Evolutionary conservation across 2,329 filamentous ascomycete genomes (phyloP).

Genomic region (Penicillium sp.): DNA sequence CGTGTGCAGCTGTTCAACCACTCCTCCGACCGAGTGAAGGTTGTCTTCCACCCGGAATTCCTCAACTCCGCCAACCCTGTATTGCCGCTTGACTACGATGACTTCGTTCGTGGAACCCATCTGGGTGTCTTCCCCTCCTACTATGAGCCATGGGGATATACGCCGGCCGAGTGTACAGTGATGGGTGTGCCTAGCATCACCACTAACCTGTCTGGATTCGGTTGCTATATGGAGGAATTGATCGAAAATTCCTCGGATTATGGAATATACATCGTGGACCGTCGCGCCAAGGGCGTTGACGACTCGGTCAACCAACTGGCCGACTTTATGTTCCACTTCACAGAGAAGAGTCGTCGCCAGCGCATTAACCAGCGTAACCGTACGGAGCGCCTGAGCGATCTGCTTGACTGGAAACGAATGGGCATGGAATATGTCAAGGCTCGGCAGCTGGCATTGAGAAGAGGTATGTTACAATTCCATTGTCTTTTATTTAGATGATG

Average conservation of each 20-base stretch:
- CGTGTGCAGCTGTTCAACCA: conserved; percentile 97
- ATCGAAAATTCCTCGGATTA: conserved; percentile 98
- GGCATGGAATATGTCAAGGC: conserved; percentile 99
- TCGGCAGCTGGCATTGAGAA: conserved; percentile 81
- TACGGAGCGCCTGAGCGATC: conserved; percentile 88
- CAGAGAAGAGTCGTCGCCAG: conserved; percentile 87
- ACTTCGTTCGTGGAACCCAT: conserved; percentile 96
- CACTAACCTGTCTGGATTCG: conserved; percentile 95
- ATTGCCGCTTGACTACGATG: conserved; percentile 92
- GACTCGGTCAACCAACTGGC: conserved; percentile 96
- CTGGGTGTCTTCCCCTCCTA: conserved; percentile 95
- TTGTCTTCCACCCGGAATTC: conserved; percentile 98
- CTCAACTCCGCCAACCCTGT: conserved; percentile 94
- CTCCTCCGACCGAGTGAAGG: conserved; percentile 89
- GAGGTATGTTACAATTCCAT: conserved; percentile 44
- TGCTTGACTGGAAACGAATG: conserved; percentile 99
- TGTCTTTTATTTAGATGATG: neutral
- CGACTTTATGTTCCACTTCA: conserved; percentile 90
- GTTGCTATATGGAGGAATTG: conserved; percentile 98
- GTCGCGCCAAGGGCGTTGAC: conserved; percentile 90
- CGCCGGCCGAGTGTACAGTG: conserved; percentile 94
- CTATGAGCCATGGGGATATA: conserved; percentile 99
- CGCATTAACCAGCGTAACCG: conserved; percentile 98
- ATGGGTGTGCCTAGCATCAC: conserved; percentile 99
- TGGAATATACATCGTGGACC: conserved; percentile 98